These are phyloP conservation scores for Lentinula edodes DNA, from an alignment of 768 basidiomycete species.

Conservation along the genomic window DNA sequence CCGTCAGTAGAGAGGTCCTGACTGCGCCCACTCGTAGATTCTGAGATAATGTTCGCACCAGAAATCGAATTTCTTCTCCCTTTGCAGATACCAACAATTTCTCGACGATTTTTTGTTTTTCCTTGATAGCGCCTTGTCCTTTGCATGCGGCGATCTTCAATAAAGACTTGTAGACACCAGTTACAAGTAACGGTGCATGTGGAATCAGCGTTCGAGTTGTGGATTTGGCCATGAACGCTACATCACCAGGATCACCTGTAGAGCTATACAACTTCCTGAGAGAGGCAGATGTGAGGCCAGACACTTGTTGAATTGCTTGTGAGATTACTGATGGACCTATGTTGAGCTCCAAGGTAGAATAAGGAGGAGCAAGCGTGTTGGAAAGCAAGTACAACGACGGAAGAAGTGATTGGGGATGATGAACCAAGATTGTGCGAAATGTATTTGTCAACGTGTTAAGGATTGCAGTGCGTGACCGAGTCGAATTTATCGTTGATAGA, in stretches of 20 bases:
- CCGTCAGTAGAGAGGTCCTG: constrained; percentile 72
- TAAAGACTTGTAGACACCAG: constrained; percentile 62
- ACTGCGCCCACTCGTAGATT: constrained; percentile 88
- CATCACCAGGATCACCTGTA: constrained; percentile 82
- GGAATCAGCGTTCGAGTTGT: constrained; percentile 69
- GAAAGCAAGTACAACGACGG: constrained; percentile 80
- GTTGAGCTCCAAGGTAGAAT: constrained; percentile 64
- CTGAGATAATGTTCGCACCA: constrained; percentile 68
- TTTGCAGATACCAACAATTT: constrained; percentile 77
- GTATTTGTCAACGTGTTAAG: constrained; percentile 69
- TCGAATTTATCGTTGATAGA: constrained; percentile 53
- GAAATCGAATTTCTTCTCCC: constrained; percentile 84
- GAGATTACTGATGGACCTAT: constrained; percentile 65
- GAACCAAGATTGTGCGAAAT: constrained; percentile 58
- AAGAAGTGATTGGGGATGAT: constrained; percentile 65
- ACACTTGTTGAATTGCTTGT: constrained; percentile 66
- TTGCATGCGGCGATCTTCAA: constrained; percentile 62
- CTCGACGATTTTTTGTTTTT: constrained; percentile 75
- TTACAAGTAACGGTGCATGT: constrained; percentile 60
- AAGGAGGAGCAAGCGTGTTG: constrained; percentile 74
- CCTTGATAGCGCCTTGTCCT: constrained; percentile 70
- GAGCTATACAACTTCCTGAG: constrained; percentile 64
- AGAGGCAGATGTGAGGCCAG: constrained; percentile 53
- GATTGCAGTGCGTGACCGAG: constrained; percentile 69
- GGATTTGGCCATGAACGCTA: constrained; percentile 79